Conservation (phyloP, 768 basidiomycete genomes). For the Kwoniella mangroviensis region DNA sequence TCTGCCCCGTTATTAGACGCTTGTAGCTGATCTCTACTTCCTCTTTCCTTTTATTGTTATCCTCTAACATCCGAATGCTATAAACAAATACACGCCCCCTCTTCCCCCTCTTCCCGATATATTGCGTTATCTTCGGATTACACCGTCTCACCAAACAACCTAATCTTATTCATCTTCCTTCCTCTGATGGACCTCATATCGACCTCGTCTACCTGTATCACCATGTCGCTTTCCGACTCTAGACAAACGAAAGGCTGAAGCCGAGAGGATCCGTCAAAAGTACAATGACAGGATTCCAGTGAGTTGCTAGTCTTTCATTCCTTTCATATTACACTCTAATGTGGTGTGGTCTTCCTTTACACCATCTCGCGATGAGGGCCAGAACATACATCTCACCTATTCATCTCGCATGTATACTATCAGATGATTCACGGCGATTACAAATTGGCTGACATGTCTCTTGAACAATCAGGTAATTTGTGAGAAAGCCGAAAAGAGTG, state of each 20-base stretch:
- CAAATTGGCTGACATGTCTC: neutral
- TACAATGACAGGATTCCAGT: slow-evolving; percentile 98
- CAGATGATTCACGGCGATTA: neutral
- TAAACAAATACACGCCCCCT: neutral
- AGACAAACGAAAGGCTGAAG: slow-evolving; percentile 99
- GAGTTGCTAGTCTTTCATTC: slow-evolving; percentile 54
- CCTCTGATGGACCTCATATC: no score
- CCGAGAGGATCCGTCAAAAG: slow-evolving; percentile 97
- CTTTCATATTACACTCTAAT: neutral
- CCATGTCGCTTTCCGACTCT: neutral
- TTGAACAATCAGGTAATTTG: slow-evolving; percentile 82
- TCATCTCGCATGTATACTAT: neutral
- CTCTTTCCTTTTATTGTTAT: no score
- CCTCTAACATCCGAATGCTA: no score
- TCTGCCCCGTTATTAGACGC: no score
- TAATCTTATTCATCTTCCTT: neutral
- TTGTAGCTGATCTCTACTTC: neutral
- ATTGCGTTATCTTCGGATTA: neutral
- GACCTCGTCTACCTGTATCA: neutral
- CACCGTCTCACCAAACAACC: neutral
- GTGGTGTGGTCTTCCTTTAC: neutral
- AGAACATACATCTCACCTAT: neutral
- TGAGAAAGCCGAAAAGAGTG: slow-evolving; percentile 97
- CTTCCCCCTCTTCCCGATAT: no score
- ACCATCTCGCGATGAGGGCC: no score